phyloP scores from a whole-genome alignment of 75 land plant species.

The Selaginella moellendorffii region DNA sequence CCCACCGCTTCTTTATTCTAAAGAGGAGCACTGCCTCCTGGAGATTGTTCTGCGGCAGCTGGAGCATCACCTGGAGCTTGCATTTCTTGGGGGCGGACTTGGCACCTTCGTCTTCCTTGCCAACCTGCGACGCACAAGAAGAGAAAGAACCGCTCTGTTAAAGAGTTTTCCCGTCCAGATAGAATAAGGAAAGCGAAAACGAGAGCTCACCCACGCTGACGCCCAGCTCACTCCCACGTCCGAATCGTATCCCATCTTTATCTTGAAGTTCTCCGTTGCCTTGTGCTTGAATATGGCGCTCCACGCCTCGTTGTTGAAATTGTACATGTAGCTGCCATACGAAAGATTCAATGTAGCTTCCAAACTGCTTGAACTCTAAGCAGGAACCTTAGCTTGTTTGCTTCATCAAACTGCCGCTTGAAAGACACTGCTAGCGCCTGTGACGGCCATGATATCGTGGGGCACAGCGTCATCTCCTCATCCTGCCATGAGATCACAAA shows the following conservation, averaged over 20 bases:
- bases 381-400: constrained; percentile 70
- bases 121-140: constrained; percentile 39
- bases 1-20: constrained; percentile 87
- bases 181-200: neutral
- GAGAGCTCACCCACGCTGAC: constrained; percentile 64
- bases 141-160: neutral
- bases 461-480: constrained; percentile 56
- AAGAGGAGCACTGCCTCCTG: constrained; percentile 45
- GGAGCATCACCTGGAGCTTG: constrained; percentile 88
- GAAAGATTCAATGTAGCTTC: too few species aligned
- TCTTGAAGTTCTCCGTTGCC: constrained; percentile 42
- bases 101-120: constrained; percentile 65
- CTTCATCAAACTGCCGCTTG: constrained; percentile 55
- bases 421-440: constrained; percentile 47
- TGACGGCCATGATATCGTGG: constrained; percentile 57
- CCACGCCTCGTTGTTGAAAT: constrained; percentile 63
- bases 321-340: constrained; percentile 53
- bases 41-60: constrained; percentile 72
- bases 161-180: too few species aligned
- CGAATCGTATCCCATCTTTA: constrained; percentile 90
- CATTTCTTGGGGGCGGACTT: constrained; percentile 74
- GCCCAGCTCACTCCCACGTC: constrained; percentile 64
- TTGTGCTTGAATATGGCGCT: constrained; percentile 76
- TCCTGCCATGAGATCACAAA: constrained; percentile 33
- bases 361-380: neutral